Evolutionary conservation across 2,329 filamentous ascomycete species (phyloP), one percentile per base, ranked within the genome.

Genomic region (Coniochaeta prunicola): DNA sequence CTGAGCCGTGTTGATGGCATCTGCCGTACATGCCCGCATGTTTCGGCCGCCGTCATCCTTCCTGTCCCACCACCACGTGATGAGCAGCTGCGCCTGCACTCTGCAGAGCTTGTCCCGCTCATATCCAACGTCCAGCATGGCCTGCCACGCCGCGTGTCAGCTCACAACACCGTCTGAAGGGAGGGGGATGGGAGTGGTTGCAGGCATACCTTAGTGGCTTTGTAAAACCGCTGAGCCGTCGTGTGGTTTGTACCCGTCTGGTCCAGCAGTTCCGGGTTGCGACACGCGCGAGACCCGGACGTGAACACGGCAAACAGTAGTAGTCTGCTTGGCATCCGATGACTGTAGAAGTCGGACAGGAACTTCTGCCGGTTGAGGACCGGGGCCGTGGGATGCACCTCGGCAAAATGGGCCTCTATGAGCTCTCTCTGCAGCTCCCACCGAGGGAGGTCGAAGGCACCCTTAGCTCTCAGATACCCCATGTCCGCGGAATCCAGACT

Each of bases 11-110:
- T 60, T 62, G 56, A 62, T 58, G 19, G 62, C 62, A 38, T 63
- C 62, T 5, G 58, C 62, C 12, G 53, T 57, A 34, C 62, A 62
- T 21, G 60, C 58, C 19, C 62, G 57, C 59, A 60, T 62, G 53
- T 61, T 62, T 34, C 59, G 55, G 3, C 60, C 62, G 24, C 60
- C 62, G 40, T 63, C 60, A 42, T 62, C 60, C 56, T 63, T 60
- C 57, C 60, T 62, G 53, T 60, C 60, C 62, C 62, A 60, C 62
- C 60, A 60, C 62, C 60, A 62, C 2, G 60, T 62, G 21, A 63
- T 58, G 6, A 63, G 53, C 48, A 63, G 31, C 54, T 55, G 48
- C 9, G 62, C 60, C 54, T 63, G 62, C 4, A 62, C 54, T 2
- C 56, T 40, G 1, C 38, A 56, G 19, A 63, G 45, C 33, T 58